Evolutionary conservation across 306 rosid species (phyloP).

Genomic region (Castanea sativa): DNA sequence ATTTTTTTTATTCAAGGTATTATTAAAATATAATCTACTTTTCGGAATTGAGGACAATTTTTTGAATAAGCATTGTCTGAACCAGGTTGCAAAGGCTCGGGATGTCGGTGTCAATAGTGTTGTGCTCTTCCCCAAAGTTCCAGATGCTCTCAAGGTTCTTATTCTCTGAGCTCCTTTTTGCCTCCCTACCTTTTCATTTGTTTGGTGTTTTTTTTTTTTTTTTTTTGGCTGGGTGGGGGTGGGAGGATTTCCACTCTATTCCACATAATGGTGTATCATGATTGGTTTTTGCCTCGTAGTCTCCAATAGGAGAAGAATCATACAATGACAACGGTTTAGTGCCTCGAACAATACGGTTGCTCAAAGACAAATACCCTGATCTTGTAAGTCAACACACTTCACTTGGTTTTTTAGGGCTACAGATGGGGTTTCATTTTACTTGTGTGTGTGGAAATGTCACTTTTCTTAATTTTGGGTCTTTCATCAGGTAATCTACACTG

Average conservation of each 20-base stretch:
- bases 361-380: slow-evolving; percentile 89
- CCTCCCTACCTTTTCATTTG: neutral
- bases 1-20: neutral
- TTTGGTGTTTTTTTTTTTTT: neutral
- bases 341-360: slow-evolving; percentile 84
- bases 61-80: slow-evolving; percentile 26
- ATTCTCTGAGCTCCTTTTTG: slow-evolving; percentile 10
- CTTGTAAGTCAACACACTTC: slow-evolving; percentile 59
- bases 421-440: slow-evolving; percentile 1
- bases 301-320: slow-evolving; percentile 90
- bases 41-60: neutral
- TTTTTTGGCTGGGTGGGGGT: neutral
- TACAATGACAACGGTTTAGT: slow-evolving; percentile 85
- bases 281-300: slow-evolving; percentile 38
- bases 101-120: slow-evolving; percentile 88
- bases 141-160: slow-evolving; percentile 86
- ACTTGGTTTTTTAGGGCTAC: slow-evolving; percentile 3
- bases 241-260: slow-evolving; percentile 13
- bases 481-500: slow-evolving; percentile 82
- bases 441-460: slow-evolving; percentile 14
- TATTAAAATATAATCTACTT: neutral
- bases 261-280: slow-evolving; percentile 13
- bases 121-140: slow-evolving; percentile 95
- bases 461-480: slow-evolving; percentile 10
- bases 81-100: slow-evolving; percentile 84